These are phyloP conservation scores for Trichoderma gracile DNA, from an alignment of 2,329 filamentous ascomycete genomes.

Conservation along the genomic window DNA sequence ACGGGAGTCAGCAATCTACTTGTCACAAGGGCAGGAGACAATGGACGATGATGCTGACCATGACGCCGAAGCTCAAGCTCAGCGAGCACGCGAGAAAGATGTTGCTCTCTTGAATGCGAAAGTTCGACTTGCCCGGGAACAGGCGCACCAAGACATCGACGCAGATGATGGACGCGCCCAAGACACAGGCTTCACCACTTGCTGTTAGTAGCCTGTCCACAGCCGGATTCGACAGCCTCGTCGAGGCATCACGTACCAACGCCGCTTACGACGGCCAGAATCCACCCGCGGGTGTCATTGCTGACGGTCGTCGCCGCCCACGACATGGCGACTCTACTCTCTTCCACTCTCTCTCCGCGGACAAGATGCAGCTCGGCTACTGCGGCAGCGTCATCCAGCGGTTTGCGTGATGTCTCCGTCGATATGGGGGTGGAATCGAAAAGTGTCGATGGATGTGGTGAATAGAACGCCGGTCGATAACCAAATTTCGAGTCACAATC, in stretches of 20 bases:
- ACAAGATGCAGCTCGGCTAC: constrained; percentile 10
- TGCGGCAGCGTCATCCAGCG: constrained; percentile 13
- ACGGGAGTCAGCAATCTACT: not conserved
- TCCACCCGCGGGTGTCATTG: constrained; percentile 91
- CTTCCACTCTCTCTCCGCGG: not conserved
- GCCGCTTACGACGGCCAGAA: constrained; percentile 84
- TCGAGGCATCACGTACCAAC: constrained; percentile 50
- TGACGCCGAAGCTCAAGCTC: constrained; percentile 92
- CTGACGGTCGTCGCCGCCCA: constrained; percentile 47
- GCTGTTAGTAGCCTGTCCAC: constrained; percentile 1
- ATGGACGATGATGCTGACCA: constrained; percentile 59
- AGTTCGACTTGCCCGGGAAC: constrained; percentile 72
- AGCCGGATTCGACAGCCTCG: not conserved
- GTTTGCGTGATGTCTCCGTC: not conserved
- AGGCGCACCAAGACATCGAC: constrained; percentile 75
- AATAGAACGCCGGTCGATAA: not conserved
- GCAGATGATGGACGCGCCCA: constrained; percentile 83
- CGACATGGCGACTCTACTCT: constrained; percentile 47
- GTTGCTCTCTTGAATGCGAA: constrained; percentile 87
- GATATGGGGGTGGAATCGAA: not conserved
- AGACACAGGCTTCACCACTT: constrained; percentile 56
- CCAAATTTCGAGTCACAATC: not conserved
- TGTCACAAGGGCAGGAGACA: not conserved
- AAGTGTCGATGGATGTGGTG: not conserved
- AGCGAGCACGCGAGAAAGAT: constrained; percentile 83